Percentiles rank a stretch among this genome's conserved stretches.
phyloP scores from a whole-genome alignment of 352 stramenopile genomes.

The Globisporangium radiosum region DNA sequence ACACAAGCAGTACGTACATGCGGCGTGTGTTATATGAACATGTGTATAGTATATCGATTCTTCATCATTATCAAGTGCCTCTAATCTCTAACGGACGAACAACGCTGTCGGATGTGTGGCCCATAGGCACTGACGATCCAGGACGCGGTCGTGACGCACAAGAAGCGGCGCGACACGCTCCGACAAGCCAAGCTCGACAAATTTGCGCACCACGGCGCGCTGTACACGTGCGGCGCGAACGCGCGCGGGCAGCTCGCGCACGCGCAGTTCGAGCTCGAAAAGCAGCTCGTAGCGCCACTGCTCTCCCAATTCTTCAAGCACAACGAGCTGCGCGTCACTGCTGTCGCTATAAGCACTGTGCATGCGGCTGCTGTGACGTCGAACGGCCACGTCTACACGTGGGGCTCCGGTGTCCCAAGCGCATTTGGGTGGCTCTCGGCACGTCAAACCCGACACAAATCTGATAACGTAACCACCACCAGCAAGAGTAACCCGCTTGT shows the following conservation, averaged over 20 bases:
- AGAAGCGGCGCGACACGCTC: conserved; percentile 57
- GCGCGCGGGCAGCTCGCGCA: conserved; percentile 45
- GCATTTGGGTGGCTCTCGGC: conserved; percentile 48
- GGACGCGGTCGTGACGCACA: conserved; percentile 53
- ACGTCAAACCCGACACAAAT: not conserved
- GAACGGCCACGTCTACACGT: conserved; percentile 63
- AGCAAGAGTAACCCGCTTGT: not conserved
- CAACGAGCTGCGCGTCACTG: conserved; percentile 52
- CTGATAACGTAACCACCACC: not conserved
- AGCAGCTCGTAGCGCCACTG: conserved; percentile 31
- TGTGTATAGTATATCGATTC: too few species aligned
- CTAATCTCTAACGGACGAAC: too few species aligned
- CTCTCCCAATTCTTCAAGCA: conserved; percentile 63
- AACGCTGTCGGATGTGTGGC: too few species aligned
- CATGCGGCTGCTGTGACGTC: conserved; percentile 60
- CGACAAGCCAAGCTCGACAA: conserved; percentile 64
- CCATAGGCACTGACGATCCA: conserved; percentile 45
- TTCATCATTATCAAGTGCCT: too few species aligned
- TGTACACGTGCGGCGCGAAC: conserved; percentile 72
- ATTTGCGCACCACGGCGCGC: conserved; percentile 57
- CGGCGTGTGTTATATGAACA: too few species aligned
- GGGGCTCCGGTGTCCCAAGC: conserved; percentile 51
- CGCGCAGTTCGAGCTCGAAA: conserved; percentile 30
- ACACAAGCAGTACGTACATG: conserved; percentile 22
- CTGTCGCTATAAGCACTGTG: conserved; percentile 36